Conservation (phyloP, 2,329 filamentous ascomycete species). For the Truncatella angustata region DNA sequence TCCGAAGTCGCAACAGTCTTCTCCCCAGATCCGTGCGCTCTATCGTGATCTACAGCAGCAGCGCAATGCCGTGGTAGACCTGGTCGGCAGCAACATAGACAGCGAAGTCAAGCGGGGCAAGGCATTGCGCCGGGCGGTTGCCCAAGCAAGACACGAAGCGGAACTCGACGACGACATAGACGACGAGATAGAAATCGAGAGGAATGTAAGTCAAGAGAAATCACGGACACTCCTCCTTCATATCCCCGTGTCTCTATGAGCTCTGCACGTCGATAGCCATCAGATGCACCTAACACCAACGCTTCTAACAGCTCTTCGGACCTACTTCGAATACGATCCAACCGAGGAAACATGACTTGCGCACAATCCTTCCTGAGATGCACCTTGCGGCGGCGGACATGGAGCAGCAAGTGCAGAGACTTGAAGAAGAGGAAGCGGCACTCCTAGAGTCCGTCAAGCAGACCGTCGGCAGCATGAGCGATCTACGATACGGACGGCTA, state of each 20-base stretch:
- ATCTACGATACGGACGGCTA: constrained; percentile 77
- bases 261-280: too few relatives aligned
- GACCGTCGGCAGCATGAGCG: constrained; percentile 72
- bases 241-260: too few relatives aligned
- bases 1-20: constrained; percentile 62
- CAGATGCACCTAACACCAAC: too few relatives aligned
- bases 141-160: constrained; percentile 49
- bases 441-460: constrained; percentile 62
- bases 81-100: constrained; percentile 63
- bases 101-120: constrained; percentile 62
- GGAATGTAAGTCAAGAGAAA: constrained; percentile 45
- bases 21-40: constrained; percentile 65
- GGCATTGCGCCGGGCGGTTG: constrained; percentile 55
- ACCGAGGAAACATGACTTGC: constrained; percentile 56
- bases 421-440: constrained; percentile 62
- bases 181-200: constrained; percentile 63
- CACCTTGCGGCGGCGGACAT: constrained; percentile 64
- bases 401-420: constrained; percentile 63
- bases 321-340: constrained; percentile 41
- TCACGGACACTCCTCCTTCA: too few relatives aligned
- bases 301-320: constrained; percentile 55
- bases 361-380: constrained; percentile 67
- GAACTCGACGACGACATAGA: constrained; percentile 57
- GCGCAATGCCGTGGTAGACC: constrained; percentile 66
- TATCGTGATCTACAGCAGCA: constrained; percentile 80